Base-by-base conservation (phyloP, 2,329 filamentous ascomycete species). In the Pseudogymnoascus sp. region DNA sequence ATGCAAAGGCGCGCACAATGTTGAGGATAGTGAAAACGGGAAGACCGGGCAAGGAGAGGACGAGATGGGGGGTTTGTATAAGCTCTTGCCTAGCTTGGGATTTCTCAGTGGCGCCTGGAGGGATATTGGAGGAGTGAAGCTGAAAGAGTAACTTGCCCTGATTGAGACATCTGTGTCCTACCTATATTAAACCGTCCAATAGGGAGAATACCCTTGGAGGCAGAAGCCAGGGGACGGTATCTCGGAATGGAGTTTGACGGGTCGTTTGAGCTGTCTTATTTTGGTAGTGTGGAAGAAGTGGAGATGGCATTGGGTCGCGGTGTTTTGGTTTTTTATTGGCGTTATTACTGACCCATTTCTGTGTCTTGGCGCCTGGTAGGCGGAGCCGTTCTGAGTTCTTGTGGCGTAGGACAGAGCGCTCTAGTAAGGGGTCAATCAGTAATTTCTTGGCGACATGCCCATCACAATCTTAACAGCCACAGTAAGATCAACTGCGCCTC, bases 231-330 rank as follows among this genome's bases (percentile, higher is more conserved):
- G 28, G 47, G 28, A 53, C 28, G 47, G 47, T 28, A 53, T 53
- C 28, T 53, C 47, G 47, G 47, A 35, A 20, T 15, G 28, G n/a
- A 15, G 47, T 6, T 53, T 33, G 28, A 53, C 2, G 28, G 28
- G 15, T 53, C 47, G 11, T 53, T 53, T 53, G 47, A 53, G 28
- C 47, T 53, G 47, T 53, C 47, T 53, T 53, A 33, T 33, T 53
- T 7, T 53, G n/a, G 47, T 53, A 33, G 25, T 18, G 25, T 33
- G 28, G n/a, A 33, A 33, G 25, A 18, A 53, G 47, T 53, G 47
- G 47, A 53, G 18, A 18, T 18, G n/a, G n/a, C 18, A 53, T 30
- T 53, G 43, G 43, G 43, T 30, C 15, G 43, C 33, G n/a, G n/a
- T 53, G 47, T 53, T 53, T 53, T 53, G 18, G 25, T 30, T 53